A percentile compares a stretch with the other conserved stretches of the same genome.
These are phyloP conservation scores for Biancaea sappan DNA, from an alignment of 306 rosid genomes.

Conservation along the genomic window DNA sequence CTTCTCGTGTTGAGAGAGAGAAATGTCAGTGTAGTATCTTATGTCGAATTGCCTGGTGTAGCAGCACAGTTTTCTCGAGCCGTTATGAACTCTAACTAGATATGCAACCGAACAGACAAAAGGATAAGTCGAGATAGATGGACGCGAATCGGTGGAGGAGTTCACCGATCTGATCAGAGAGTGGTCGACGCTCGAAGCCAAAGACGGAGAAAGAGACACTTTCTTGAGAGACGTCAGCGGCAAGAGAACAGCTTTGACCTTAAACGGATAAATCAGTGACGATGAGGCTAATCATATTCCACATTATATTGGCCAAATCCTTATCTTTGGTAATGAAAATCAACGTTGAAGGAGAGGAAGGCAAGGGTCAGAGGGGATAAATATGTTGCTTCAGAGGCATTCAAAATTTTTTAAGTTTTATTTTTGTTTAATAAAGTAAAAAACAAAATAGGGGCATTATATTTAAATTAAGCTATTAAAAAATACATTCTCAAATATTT, in stretches of 20 bases:
- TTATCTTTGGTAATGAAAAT: conserved; percentile 70
- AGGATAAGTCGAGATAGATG: conserved; percentile 34
- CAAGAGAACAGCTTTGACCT: conserved; percentile 69
- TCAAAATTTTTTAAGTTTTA: too few relatives aligned
- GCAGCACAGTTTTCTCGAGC: conserved; percentile 39
- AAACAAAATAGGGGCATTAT: too few relatives aligned
- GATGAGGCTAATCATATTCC: conserved; percentile 70
- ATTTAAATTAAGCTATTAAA: too few relatives aligned
- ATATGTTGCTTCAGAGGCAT: too few relatives aligned
- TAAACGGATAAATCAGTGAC: conserved; percentile 45
- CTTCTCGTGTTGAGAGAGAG: too few relatives aligned
- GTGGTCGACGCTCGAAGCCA: conserved; percentile 44
- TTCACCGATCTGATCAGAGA: conserved; percentile 50
- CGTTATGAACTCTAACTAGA: conserved; percentile 30
- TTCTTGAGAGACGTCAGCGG: conserved; percentile 56
- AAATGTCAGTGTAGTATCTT: too few relatives aligned
- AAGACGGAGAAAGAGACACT: conserved; percentile 52
- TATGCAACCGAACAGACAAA: conserved; percentile 23
- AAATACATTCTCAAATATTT: too few relatives aligned
- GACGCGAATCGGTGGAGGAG: conserved; percentile 41
- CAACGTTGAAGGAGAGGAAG: too few relatives aligned
- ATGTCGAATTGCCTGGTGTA: conserved; percentile 38
- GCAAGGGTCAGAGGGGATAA: too few relatives aligned
- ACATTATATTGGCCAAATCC: conserved; percentile 69
- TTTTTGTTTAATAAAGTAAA: too few relatives aligned